Conservation (phyloP, 768 basidiomycete genomes). For the Zangia roseola region DNA sequence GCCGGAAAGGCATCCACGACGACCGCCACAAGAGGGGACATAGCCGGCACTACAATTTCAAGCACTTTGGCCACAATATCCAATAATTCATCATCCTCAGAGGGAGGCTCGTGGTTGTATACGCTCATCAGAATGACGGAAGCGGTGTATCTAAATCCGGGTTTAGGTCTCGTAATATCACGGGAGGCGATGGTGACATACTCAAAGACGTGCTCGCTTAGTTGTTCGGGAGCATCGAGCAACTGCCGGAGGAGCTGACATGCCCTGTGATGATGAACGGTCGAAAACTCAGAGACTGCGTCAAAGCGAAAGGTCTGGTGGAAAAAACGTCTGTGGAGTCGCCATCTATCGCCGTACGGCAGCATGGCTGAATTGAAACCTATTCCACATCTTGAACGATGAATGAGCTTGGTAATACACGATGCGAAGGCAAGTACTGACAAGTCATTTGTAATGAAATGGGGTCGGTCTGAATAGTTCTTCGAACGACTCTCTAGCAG, state of each 20-base stretch:
- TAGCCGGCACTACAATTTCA: not conserved
- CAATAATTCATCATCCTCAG: slow-evolving; percentile 6
- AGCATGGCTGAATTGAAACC: slow-evolving; percentile 14
- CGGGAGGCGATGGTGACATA: not conserved
- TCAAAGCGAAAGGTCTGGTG: slow-evolving; percentile 15
- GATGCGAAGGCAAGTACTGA: not conserved
- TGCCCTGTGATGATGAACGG: slow-evolving; percentile 26
- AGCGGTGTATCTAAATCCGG: slow-evolving; percentile 10
- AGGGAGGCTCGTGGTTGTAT: slow-evolving; percentile 16
- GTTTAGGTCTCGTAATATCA: not conserved
- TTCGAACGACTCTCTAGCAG: slow-evolving; percentile 37
- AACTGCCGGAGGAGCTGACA: slow-evolving; percentile 33
- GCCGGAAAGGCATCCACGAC: slow-evolving; percentile 2
- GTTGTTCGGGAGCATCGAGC: slow-evolving; percentile 30
- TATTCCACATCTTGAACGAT: too few species aligned
- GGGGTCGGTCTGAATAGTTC: slow-evolving; percentile 34
- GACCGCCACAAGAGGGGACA: slow-evolving; percentile 7
- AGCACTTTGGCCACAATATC: not conserved
- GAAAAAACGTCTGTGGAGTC: slow-evolving; percentile 21
- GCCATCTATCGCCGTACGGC: slow-evolving; percentile 24
- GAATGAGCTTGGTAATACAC: too few species aligned
- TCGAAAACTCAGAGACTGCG: slow-evolving; percentile 22
- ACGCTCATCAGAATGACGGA: slow-evolving; percentile 13
- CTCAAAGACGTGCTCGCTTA: slow-evolving; percentile 36
- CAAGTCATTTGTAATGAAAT: slow-evolving; percentile 5